Base-by-base conservation (phyloP, 805 yeast species). In the Saccharomycopsis sp. region DNA sequence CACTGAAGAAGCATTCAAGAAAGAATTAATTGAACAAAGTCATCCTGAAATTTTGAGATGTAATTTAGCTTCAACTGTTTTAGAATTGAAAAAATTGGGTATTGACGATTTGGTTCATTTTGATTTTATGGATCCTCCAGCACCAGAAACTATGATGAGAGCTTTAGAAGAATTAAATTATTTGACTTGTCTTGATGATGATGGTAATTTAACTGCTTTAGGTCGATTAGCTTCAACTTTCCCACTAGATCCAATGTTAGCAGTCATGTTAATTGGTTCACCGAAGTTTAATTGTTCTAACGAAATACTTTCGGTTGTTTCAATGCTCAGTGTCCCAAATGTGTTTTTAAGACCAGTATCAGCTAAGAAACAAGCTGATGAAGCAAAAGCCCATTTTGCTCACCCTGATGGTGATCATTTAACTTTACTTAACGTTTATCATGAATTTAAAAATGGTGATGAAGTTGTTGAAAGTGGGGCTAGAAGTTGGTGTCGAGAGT, bases 81-180 rank as follows among this genome's bases (percentile, higher is more conserved):
- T 90, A 52, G 95, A 93, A 61, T 72, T 90, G 63, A 93, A 93
- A 62, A 93, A 93, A 64, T 74, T 93, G 52, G 97, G 97, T 11
- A 75, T 90, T 52, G 95, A 93, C 60, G 97, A 90, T 66, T 75
- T 90, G 58, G 98, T 93, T 32, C 97, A 90, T 65, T 90, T 90
- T 59, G 98, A 93, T 62, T 90, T 93, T 60, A 90, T 90, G 95
- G 98, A 90, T 60, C 97, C 98, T 5, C 98, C 98, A 11, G 97
- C 97, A 2, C 98, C 98, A 7, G 98, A 90, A 64, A 93, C 98
- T 4, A 93, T 90, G 98, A 93, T 93, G 98, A 75, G 98, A 61
- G 97, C 97, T 0, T 69, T 90, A 51, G 98, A 90, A 63, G 98
- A 90, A 63, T 72, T 90, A 57, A 89, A 93, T 60, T 93, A 87